These are phyloP conservation scores for Blechomonas ayalai DNA, from an alignment of 208 protist species.

Conservation along the genomic window DNA sequence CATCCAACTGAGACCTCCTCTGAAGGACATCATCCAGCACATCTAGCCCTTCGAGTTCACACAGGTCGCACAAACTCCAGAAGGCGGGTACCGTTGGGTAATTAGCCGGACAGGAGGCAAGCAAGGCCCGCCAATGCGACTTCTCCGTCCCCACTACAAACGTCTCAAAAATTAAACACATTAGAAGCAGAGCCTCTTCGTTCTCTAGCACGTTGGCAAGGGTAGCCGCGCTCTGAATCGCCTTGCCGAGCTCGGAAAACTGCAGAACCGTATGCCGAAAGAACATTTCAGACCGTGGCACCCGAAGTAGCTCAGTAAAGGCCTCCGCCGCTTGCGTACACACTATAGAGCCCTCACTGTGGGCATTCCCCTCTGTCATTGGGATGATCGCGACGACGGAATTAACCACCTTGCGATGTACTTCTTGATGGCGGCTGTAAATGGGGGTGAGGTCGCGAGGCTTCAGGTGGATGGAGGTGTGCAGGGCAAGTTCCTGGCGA, in stretches of 20 bases:
- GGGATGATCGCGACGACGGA: constrained; percentile 16
- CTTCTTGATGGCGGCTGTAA: too few relatives aligned
- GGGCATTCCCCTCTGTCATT: constrained; percentile 20
- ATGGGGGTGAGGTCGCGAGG: too few relatives aligned
- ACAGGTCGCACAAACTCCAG: constrained; percentile 56
- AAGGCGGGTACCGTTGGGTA: constrained; percentile 74
- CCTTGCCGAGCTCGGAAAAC: constrained; percentile 47
- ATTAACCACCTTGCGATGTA: too few relatives aligned
- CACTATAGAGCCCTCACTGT: constrained; percentile 62
- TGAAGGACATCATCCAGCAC: constrained; percentile 75
- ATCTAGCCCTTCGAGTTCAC: constrained; percentile 67
- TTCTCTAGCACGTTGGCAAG: constrained; percentile 30
- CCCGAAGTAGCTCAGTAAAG: constrained; percentile 59
- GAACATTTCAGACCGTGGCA: constrained; percentile 68
- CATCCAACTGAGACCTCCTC: constrained; percentile 34
- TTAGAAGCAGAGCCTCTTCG: constrained; percentile 75
- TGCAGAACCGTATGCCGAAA: constrained; percentile 39
- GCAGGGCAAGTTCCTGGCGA: constrained; percentile 18
- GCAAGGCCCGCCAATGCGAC: constrained; percentile 65
- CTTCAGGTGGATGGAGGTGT: constrained; percentile 33
- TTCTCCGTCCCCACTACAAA: constrained; percentile 25
- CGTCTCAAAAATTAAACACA: constrained; percentile 72
- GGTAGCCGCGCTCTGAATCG: constrained; percentile 19
- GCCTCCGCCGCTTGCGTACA: constrained; percentile 34
- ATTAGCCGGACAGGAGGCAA: constrained; percentile 34